Evolutionary conservation across 2,329 filamentous ascomycete species (phyloP).

Genomic region (Ophiocordyceps camponoti-leonardi): DNA sequence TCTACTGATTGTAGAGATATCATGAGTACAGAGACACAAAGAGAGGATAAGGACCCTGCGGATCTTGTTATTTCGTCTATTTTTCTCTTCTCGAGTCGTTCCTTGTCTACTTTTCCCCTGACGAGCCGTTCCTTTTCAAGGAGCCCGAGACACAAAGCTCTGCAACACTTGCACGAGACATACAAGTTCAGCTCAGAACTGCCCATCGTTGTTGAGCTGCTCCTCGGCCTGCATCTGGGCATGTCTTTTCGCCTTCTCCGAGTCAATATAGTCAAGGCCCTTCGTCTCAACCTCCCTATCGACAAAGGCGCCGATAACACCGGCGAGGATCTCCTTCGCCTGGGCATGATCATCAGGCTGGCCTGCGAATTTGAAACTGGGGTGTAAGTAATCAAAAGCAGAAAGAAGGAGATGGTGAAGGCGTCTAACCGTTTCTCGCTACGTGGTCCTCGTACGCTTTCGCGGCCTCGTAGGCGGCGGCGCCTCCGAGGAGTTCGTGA

Average conservation of each 20-base stretch:
- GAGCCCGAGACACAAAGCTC: too few relatives aligned
- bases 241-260: conserved; percentile 12
- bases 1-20: not conserved
- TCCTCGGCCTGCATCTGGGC: conserved; percentile 9
- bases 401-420: too few relatives aligned
- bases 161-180: too few relatives aligned
- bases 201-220: conserved; percentile 4
- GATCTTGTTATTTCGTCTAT: too few relatives aligned
- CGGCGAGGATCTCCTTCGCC: conserved; percentile 13
- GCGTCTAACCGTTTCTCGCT: conserved; percentile 8
- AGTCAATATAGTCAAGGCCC: conserved; percentile 11
- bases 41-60: too few relatives aligned
- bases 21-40: too few relatives aligned
- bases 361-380: conserved; percentile 3
- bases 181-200: not conserved
- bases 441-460: conserved; percentile 14
- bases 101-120: too few relatives aligned
- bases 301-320: conserved; percentile 13
- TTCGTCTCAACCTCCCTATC: conserved; percentile 14
- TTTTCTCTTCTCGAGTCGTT: too few relatives aligned
- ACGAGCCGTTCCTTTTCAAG: too few relatives aligned
- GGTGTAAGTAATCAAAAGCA: too few relatives aligned
- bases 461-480: conserved; percentile 13
- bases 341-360: conserved; percentile 10
- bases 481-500: conserved; percentile 14